phyloP scores from a whole-genome alignment of 2,329 filamentous ascomycete genomes.

The Alternaria sp. region DNA sequence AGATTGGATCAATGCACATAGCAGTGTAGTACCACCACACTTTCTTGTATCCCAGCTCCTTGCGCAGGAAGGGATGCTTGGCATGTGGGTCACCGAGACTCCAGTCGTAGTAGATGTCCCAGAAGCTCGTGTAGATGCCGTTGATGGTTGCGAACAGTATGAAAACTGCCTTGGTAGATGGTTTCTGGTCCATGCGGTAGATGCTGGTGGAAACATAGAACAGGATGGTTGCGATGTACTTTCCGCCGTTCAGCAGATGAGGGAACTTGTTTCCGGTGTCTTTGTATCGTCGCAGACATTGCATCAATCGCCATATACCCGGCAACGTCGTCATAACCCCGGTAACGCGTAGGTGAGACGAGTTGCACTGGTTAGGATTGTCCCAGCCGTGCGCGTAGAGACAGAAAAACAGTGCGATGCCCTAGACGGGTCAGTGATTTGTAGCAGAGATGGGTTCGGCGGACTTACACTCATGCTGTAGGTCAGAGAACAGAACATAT shows the following conservation, averaged over 20 bases:
- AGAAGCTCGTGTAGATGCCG: conserved; percentile 81
- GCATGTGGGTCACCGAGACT: conserved; percentile 82
- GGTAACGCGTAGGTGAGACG: conserved; percentile 78
- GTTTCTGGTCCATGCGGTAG: conserved; percentile 74
- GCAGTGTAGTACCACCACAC: conserved; percentile 85
- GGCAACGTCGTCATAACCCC: conserved; percentile 87
- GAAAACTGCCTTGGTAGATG: conserved; percentile 71
- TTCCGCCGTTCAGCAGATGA: conserved; percentile 89
- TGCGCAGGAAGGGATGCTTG: conserved; percentile 66
- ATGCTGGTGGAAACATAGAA: conserved; percentile 80
- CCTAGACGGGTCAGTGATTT: conserved; percentile 54
- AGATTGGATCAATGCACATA: conserved; percentile 80
- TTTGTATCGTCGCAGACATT: conserved; percentile 87
- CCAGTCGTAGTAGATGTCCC: conserved; percentile 98
- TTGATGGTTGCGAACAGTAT: conserved; percentile 83
- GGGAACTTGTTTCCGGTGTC: conserved; percentile 90
- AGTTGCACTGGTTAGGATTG: conserved; percentile 79
- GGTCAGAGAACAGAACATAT: conserved; percentile 96
- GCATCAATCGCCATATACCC: conserved; percentile 86
- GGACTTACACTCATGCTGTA: conserved; percentile 81
- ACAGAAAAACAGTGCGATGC: conserved; percentile 93
- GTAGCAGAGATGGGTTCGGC: background rate
- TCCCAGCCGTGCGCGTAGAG: conserved; percentile 83
- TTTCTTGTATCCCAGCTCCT: conserved; percentile 78
- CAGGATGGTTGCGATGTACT: conserved; percentile 85